Conservation (phyloP, 768 basidiomycete genomes). For the Postia placenta region DNA sequence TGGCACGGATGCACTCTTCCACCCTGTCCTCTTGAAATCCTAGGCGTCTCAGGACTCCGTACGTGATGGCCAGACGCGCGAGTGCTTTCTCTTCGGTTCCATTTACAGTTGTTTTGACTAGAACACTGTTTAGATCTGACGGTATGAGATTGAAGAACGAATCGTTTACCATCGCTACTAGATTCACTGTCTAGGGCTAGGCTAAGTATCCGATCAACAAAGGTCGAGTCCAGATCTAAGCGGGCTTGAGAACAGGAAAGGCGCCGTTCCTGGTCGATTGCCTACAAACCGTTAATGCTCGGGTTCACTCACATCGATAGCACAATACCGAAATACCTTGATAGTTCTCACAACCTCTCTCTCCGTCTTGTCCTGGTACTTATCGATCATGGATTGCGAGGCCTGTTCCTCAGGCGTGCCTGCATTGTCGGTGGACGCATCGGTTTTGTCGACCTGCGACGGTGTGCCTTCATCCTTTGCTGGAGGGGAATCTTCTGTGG, state of each 20-base stretch:
- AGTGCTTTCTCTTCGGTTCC: conserved; percentile 68
- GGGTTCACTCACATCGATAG: not conserved
- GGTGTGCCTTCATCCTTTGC: conserved; percentile 6
- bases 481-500: conserved; percentile 19
- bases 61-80: conserved; percentile 68
- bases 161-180: conserved; percentile 21
- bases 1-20: conserved; percentile 60
- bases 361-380: conserved; percentile 81
- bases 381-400: conserved; percentile 73
- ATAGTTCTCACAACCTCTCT: conserved; percentile 70
- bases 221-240: conserved; percentile 53
- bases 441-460: not conserved
- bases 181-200: conserved; percentile 35
- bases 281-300: conserved; percentile 32
- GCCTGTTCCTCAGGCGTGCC: conserved; percentile 45
- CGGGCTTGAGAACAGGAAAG: conserved; percentile 55
- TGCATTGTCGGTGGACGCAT: conserved; percentile 26
- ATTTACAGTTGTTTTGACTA: conserved; percentile 36
- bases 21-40: conserved; percentile 70
- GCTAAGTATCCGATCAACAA: conserved; percentile 55
- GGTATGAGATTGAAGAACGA: no score
- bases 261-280: conserved; percentile 77
- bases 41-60: conserved; percentile 71
- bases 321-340: conserved; percentile 46
- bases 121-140: not conserved